Percentiles rank a stretch among this genome's conserved stretches.
Conservation (phyloP, 163 green algal genomes). For the Volvox carteri region DNA sequence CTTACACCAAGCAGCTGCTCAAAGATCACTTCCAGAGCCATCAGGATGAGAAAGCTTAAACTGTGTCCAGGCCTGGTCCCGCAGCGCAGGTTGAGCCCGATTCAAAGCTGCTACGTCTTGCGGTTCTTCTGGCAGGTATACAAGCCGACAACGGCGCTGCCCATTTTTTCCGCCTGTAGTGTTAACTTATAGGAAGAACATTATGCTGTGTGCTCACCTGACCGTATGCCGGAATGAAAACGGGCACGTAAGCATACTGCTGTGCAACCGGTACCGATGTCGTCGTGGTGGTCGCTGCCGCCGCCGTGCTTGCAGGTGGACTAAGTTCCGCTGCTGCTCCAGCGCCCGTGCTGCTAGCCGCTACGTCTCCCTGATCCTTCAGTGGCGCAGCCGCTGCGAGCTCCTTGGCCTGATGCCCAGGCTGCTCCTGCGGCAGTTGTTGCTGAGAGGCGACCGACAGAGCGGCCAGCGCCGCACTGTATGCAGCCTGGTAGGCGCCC, state of each 20-base stretch:
- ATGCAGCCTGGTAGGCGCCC: constrained; percentile 67
- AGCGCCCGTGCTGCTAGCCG: not conserved
- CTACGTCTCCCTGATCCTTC: not conserved
- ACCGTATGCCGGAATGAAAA: constrained; percentile 14
- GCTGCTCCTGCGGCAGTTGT: not conserved
- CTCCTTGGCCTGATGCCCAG: not conserved
- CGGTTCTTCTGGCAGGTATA: no score
- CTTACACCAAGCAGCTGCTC: no score
- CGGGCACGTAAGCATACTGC: constrained; percentile 44
- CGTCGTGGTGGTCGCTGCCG: not conserved
- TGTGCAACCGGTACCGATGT: not conserved
- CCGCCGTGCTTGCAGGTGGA: not conserved
- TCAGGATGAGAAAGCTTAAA: no score
- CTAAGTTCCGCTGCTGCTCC: not conserved
- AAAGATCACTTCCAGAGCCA: no score
- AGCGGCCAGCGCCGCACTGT: constrained; percentile 61
- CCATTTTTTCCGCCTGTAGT: no score
- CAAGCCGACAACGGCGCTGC: no score
- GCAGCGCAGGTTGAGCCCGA: no score
- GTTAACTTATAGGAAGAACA: no score
- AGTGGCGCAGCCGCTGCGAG: not conserved
- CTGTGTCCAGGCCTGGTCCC: no score
- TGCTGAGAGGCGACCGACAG: constrained; percentile 1
- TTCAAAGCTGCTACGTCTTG: no score
- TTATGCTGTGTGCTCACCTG: not conserved